These are phyloP conservation scores for Apiospora koreana DNA, from an alignment of 2,329 filamentous ascomycete species.

Conservation along the genomic window DNA sequence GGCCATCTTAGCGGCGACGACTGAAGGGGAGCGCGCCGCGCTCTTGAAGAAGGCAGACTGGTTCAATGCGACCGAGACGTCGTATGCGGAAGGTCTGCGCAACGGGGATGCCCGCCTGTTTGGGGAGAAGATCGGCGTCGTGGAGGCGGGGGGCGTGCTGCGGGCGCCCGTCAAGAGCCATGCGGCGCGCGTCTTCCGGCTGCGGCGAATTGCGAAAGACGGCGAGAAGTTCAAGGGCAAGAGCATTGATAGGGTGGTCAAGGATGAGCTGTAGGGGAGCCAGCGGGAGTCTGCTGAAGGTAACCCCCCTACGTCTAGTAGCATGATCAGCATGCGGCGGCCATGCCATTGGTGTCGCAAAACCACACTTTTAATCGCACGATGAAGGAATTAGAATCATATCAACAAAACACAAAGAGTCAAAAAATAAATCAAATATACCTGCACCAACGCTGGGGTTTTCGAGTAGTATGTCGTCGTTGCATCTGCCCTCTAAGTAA, in stretches of 20 bases:
- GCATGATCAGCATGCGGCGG: no score
- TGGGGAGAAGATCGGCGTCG: constrained; percentile 20
- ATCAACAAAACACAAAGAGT: not conserved
- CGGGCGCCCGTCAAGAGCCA: constrained; percentile 19
- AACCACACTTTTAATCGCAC: no score
- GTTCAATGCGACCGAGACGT: constrained; percentile 23
- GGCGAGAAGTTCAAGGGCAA: constrained; percentile 24
- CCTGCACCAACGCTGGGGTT: no score
- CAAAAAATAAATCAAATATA: not conserved
- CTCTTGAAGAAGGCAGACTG: constrained; percentile 18
- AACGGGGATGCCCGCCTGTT: constrained; percentile 22
- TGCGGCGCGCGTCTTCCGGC: constrained; percentile 21
- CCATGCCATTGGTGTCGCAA: no score
- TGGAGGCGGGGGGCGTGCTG: constrained; percentile 19
- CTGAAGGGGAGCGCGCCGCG: not conserved
- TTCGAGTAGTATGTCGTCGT: not conserved
- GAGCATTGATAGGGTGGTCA: constrained; percentile 20
- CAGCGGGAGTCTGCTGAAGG: not conserved
- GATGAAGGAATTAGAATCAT: not conserved
- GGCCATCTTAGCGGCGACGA: constrained; percentile 17
- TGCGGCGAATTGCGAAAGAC: constrained; percentile 19
- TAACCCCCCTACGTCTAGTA: not conserved
- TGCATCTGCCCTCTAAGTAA: not conserved
- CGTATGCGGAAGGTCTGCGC: constrained; percentile 21
- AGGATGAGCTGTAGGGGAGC: constrained; percentile 20